Conservation (phyloP, 2,329 filamentous ascomycete genomes). For the Trichoderma gracile region DNA sequence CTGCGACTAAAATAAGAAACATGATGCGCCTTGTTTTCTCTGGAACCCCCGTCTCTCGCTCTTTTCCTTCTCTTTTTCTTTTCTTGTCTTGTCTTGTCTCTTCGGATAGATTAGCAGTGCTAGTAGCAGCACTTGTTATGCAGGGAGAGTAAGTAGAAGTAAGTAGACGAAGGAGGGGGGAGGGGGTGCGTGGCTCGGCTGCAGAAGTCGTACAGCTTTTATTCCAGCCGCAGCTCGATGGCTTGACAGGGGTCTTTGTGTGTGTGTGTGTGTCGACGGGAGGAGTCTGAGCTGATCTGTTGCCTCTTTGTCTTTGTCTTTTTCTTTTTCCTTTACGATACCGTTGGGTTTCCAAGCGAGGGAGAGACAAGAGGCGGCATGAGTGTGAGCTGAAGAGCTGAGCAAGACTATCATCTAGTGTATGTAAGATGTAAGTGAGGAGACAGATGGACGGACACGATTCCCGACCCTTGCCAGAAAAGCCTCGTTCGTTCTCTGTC, state of each 20-base stretch:
- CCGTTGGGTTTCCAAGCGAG: neutral
- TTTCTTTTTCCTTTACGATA: too few relatives aligned
- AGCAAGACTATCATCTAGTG: too few relatives aligned
- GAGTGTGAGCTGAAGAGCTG: too few relatives aligned
- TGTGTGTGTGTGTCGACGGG: too few relatives aligned
- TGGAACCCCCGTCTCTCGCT: too few relatives aligned
- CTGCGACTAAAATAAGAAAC: neutral
- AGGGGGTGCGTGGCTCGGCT: constrained; percentile 9
- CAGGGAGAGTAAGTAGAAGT: too few relatives aligned
- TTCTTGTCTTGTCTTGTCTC: neutral
- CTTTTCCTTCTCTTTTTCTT: neutral
- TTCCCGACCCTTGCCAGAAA: neutral
- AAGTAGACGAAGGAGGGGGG: too few relatives aligned
- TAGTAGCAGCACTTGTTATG: neutral
- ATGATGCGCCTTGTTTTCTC: neutral
- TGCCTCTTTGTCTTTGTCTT: too few relatives aligned
- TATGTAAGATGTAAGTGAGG: too few relatives aligned
- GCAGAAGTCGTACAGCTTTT: constrained; percentile 2
- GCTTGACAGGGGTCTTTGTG: constrained; percentile 7
- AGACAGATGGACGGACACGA: too few relatives aligned
- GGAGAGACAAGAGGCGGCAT: neutral
- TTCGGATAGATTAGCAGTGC: too few relatives aligned
- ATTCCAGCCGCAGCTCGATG: constrained; percentile 6
- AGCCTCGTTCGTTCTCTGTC: neutral
- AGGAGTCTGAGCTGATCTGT: neutral